These are phyloP conservation scores for Boletus edulis DNA, from an alignment of 768 basidiomycete species.

Conservation along the genomic window DNA sequence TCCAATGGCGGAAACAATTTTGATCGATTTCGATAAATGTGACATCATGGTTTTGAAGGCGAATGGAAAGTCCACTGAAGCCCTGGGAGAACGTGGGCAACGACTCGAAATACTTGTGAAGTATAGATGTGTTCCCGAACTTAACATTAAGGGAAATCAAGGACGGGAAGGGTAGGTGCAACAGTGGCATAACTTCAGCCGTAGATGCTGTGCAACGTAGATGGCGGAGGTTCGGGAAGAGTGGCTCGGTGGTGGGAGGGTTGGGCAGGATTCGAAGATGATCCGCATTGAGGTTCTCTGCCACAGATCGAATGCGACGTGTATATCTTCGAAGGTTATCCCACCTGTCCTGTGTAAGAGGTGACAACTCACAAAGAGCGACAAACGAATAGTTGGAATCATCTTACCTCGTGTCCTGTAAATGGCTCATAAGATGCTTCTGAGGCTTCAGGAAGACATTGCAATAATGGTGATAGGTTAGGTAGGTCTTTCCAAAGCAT, in stretches of 20 bases:
- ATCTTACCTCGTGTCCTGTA: too few species aligned
- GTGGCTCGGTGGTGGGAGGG: background rate
- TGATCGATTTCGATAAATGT: too few species aligned
- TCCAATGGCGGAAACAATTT: background rate
- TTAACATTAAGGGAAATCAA: background rate
- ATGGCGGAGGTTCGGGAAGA: background rate
- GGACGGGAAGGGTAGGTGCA: background rate
- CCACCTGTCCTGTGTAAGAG: background rate
- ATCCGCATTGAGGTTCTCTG: background rate
- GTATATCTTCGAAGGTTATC: background rate
- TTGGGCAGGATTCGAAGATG: background rate
- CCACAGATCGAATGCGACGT: background rate
- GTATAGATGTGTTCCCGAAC: too few species aligned
- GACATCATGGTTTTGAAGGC: background rate
- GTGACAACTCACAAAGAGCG: too few species aligned
- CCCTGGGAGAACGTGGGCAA: background rate
- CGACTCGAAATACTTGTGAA: background rate
- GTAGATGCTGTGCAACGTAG: background rate
- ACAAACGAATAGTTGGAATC: too few species aligned
- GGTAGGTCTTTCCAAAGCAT: too few species aligned
- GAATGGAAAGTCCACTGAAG: background rate
- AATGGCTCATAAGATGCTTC: too few species aligned
- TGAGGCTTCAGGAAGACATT: too few species aligned
- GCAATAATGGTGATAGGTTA: too few species aligned
- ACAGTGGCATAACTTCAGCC: background rate